Evolutionary conservation across 192 early-diverging fungal genomes (phyloP), one percentile per base, ranked within the genome.

Genomic region (Gonapodya sp.): DNA sequence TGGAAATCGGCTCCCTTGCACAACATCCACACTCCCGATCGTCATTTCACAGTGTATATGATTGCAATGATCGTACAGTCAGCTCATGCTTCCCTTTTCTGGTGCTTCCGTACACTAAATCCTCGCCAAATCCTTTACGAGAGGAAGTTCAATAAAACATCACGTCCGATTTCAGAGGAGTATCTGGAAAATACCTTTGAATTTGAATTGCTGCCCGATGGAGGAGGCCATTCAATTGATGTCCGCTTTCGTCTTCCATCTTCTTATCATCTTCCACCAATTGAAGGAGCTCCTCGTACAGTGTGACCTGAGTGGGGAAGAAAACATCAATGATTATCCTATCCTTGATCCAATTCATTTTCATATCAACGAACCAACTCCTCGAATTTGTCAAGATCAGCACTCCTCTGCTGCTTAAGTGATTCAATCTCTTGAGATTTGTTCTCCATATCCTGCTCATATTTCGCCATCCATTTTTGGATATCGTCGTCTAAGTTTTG

Each of bases 361-460:
- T 24, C 46, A 24, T 64, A 24, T 16, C 46, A 64, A n/a, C 46
- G 8, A 64, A 90, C 83, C 16, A 90, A 80, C 80, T 90, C 88
- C 80, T 90, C 89, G 80, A 89, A 90, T 79, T 86, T 86, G 80
- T 91, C 89, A 72, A 89, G 80, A 83, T 89, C 88, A 73, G 81
- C 79, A 24, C 81, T 87, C 78, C 86, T 36, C 78, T 82, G 83
- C 79, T 85, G 84, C 84, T 89, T 89, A 36, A 91, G 82, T 18
- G 82, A 82, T 80, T 91, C 88, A 64, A 90, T 79, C 85, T 89
- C 88, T 18, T 36, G 81, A 0, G 86, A 75, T 78, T 90, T 90
- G 0, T 84, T 83, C 81, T 91, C 90, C 14, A 88, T 91, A 80
- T 91, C 90, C 82, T 91, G 88, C 81, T 91, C 90, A 80, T 91